phyloP scores from a whole-genome alignment of 176 grass and related monocot species.

The Aegilops bicornis region DNA sequence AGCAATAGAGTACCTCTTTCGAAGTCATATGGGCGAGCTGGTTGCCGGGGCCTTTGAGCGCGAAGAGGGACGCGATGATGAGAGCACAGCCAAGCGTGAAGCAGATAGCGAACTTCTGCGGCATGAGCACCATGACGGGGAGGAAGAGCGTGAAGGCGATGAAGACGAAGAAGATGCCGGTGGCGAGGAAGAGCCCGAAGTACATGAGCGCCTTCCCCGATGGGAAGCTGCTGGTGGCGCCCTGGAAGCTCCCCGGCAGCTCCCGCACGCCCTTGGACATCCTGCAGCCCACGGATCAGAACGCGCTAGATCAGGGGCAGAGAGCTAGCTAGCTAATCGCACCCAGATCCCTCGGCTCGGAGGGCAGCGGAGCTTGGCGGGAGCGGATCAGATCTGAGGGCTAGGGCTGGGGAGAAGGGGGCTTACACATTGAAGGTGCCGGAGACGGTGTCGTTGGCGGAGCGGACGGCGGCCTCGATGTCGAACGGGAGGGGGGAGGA shows the following conservation, averaged over 20 bases:
- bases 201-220: constrained; percentile 94
- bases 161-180: constrained; percentile 92
- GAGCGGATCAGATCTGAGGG: constrained; percentile 1
- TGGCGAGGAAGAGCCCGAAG: constrained; percentile 89
- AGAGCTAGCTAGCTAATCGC: background rate
- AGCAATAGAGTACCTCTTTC: constrained; percentile 59
- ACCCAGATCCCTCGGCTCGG: background rate
- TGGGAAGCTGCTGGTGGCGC: constrained; percentile 76
- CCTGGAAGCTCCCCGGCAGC: constrained; percentile 90
- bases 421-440: constrained; percentile 87
- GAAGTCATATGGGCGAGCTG: constrained; percentile 94
- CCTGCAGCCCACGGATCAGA: constrained; percentile 34
- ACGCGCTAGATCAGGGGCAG: background rate
- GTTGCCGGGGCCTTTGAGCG: constrained; percentile 78
- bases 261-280: constrained; percentile 86
- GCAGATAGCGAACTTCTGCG: constrained; percentile 94
- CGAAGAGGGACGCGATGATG: constrained; percentile 94
- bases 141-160: constrained; percentile 91
- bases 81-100: constrained; percentile 91
- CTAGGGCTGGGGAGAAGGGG: background rate
- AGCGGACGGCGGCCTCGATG: constrained; percentile 82
- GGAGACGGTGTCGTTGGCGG: constrained; percentile 90
- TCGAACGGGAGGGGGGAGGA: constrained; percentile 74
- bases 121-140: constrained; percentile 91
- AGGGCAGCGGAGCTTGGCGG: background rate